phyloP scores from a whole-genome alignment of 1,139 yeast species.

The Blastobotrys petasosporus region DNA sequence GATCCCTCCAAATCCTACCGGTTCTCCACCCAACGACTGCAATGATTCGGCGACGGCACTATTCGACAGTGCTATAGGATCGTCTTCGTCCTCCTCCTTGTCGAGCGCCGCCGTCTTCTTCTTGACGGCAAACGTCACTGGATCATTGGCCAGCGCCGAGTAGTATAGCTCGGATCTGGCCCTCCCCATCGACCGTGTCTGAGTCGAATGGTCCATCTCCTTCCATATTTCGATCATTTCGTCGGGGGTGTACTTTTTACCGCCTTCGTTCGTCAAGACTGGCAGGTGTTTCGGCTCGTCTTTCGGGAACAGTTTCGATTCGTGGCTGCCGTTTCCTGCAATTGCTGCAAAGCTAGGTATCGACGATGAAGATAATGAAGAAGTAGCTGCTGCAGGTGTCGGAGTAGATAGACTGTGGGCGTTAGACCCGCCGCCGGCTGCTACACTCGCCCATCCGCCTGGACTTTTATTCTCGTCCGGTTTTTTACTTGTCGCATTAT shows the following conservation, averaged over 20 bases:
- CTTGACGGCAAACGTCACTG: slow-evolving; percentile 12
- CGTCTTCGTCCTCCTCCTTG: not conserved
- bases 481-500: too few species aligned
- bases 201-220: slow-evolving; percentile 36
- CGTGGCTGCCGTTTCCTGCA: too few species aligned
- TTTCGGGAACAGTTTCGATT: not conserved
- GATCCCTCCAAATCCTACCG: too few species aligned
- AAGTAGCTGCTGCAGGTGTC: too few species aligned
- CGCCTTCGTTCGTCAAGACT: slow-evolving; percentile 20
- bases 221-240: slow-evolving; percentile 53
- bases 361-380: not conserved
- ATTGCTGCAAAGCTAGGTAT: not conserved
- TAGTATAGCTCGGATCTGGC: slow-evolving; percentile 15
- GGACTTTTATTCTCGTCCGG: too few species aligned
- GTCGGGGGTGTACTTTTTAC: slow-evolving; percentile 41
- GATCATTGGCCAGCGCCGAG: slow-evolving; percentile 21
- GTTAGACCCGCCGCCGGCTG: too few species aligned
- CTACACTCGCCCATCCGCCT: too few species aligned
- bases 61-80: slow-evolving; percentile 43
- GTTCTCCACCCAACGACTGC: too few species aligned
- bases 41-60: slow-evolving; percentile 61
- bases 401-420: too few species aligned
- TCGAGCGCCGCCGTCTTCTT: not conserved
- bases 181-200: slow-evolving; percentile 17
- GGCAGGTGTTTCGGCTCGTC: slow-evolving; percentile 1